phyloP scores from a whole-genome alignment of 192 early-diverging fungal species.

The Coemansia furcata region DNA sequence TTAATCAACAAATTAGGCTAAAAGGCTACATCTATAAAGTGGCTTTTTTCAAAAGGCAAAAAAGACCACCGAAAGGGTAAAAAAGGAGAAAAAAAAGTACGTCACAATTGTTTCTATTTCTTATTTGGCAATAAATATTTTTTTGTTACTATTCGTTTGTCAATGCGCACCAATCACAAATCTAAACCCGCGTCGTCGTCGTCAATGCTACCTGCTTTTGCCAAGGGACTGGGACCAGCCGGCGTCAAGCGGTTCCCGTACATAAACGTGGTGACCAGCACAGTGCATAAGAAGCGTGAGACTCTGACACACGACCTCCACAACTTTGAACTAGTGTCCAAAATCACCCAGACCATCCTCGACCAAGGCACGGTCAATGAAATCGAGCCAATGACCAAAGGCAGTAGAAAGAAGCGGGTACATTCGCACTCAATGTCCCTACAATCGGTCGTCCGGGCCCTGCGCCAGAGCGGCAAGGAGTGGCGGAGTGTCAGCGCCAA shows the following conservation, averaged over 20 bases:
- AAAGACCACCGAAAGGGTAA: too few species aligned
- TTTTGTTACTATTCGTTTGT: neutral
- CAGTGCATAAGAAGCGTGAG: neutral
- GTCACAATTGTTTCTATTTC: neutral
- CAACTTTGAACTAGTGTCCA: neutral
- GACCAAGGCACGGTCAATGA: neutral
- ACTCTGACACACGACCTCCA: neutral
- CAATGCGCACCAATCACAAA: neutral
- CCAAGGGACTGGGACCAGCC: constrained; percentile 9
- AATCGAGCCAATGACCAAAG: neutral
- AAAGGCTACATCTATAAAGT: too few species aligned
- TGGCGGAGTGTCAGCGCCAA: neutral
- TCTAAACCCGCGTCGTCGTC: neutral
- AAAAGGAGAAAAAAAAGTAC: too few species aligned
- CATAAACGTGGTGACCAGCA: constrained; percentile 5
- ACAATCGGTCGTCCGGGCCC: neutral
- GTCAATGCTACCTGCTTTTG: constrained; percentile 1
- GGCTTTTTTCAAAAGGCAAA: too few species aligned
- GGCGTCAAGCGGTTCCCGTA: constrained; percentile 29
- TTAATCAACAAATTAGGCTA: too few species aligned
- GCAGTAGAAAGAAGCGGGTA: neutral
- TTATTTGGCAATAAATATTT: neutral
- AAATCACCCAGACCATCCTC: neutral
- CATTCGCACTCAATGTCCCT: neutral
- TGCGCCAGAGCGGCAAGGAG: neutral